These are phyloP conservation scores for Diaporthe velutina DNA, from an alignment of 2,329 filamentous ascomycete species.

Conservation along the genomic window DNA sequence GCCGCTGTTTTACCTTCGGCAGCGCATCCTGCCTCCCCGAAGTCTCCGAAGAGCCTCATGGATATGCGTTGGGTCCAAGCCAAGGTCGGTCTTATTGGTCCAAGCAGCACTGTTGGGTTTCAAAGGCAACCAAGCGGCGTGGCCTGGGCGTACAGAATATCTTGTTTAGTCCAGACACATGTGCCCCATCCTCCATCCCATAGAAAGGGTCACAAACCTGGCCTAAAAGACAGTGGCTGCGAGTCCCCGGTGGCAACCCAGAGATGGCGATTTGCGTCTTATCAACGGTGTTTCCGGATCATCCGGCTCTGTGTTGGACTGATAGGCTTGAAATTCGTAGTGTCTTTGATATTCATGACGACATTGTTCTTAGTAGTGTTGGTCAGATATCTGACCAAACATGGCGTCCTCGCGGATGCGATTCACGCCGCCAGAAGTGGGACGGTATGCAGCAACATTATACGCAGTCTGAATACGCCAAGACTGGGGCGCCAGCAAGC, in stretches of 20 bases:
- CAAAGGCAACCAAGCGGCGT: neutral
- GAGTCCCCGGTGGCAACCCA: neutral
- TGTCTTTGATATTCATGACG: neutral
- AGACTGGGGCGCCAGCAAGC: neutral
- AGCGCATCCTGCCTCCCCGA: neutral
- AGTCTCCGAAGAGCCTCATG: constrained; percentile 19
- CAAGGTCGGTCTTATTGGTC: neutral
- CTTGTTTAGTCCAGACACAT: neutral
- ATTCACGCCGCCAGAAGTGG: neutral
- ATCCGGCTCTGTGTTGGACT: neutral
- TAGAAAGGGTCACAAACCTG: neutral
- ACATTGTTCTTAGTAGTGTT: neutral
- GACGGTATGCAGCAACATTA: no score
- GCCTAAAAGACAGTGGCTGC: neutral
- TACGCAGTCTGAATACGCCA: neutral
- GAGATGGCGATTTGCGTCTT: neutral
- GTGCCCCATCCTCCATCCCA: neutral
- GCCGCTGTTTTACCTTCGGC: neutral
- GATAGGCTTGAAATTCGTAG: neutral
- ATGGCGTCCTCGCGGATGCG: neutral
- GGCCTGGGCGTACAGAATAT: neutral
- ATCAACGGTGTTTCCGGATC: neutral
- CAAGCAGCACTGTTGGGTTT: neutral
- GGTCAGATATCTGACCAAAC: constrained; percentile 6
- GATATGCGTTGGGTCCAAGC: neutral